Base-by-base conservation (phyloP, 805 yeast species). In the Danielia reshetovae region DNA sequence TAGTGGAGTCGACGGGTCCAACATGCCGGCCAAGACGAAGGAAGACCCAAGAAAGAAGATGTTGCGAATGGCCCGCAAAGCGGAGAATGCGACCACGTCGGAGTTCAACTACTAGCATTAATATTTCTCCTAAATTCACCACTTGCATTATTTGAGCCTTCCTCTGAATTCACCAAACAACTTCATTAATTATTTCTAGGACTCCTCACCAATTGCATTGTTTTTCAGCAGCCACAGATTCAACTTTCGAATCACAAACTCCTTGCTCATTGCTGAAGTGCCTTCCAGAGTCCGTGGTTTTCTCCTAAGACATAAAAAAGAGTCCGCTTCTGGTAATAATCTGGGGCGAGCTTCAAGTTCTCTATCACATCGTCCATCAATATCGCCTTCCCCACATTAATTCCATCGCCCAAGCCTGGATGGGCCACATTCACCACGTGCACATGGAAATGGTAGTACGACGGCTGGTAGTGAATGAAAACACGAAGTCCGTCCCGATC, bases 361-460 rank as follows among this genome's bases (percentile, higher is more conserved):
- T 85, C 95, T 36, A 93, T 81, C 1, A 88, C 73, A 40, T 85
- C 95, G 38, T 85, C 94, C 28, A 93, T 59, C 18, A 88, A 60
- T 14, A 86, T 68, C 1, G 97, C 95, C 49, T 83, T 84, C 2
- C 97, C 97, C 2, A 72, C 74, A 5, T 76, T 59, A 49, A 85
- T 72, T 30, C 94, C 77, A 44, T 73, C 72, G 29, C 87, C 79
- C 35, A 81, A 49, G 1, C 93, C 85, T 2, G 76, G 77, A 47
- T 85, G 85, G 13, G 60, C 68, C 5, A 84, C 68, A 49, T 85
- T 82, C 13, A 87, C 95, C 12, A 86, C 81, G 56, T 93, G 98
- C 12, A 93, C 73, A 55, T 93, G 98, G 67, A 93, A 82, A 52
- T 93, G 97, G 54, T 93, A 93, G 57, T 90, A 93, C 0, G 96